Evolutionary conservation across 371 early-diverging fungal genomes (phyloP), one percentile per base, ranked within the genome.

Genomic region (Haplosporangium sp.): DNA sequence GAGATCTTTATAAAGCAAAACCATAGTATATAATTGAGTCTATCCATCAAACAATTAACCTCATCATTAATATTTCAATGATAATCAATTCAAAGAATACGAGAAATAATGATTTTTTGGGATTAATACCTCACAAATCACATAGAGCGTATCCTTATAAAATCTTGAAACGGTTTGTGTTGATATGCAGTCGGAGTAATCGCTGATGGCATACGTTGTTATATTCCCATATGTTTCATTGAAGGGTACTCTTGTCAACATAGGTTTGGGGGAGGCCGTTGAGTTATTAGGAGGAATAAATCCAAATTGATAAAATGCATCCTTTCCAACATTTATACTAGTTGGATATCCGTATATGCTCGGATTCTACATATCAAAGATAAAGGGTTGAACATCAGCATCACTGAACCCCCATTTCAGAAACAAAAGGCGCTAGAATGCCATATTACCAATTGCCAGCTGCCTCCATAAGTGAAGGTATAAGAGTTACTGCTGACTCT

Each of bases 391-490:
- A 2, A 27, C 20, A 13, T 53, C 20, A 53, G 13, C 20, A 10
- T 20, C 53, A 53, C 3, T n/a, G 53, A 7, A 4, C 4, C n/a
- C 13, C 27, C 27, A 27, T 27, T 27, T 27, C 27, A 27, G 27
- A 27, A 27, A 27, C 27, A 27, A 27, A 1, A 27, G 27, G 27
- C 1, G 27, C 27, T 27, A 42, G 10, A 10, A 7, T 53, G 53
- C 10, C 55, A 55, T 27, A 50, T 53, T 61, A 61, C 42, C 34
- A 68, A 19, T 9, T 40, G 44, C 62, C 61, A 52, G 17, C 27
- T 38, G 38, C n/a, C 59, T 6, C 19, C n/a, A 59, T 59, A 39
- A 13, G 19, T 15, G 39, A 59, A 59, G 15, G 27, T 39, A 17
- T 13, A 39, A 2, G 40, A 38, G 4, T 19, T 39, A 39, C 39